These are phyloP conservation scores for Mucuna pruriens DNA, from an alignment of 306 rosid species.

Conservation along the genomic window DNA sequence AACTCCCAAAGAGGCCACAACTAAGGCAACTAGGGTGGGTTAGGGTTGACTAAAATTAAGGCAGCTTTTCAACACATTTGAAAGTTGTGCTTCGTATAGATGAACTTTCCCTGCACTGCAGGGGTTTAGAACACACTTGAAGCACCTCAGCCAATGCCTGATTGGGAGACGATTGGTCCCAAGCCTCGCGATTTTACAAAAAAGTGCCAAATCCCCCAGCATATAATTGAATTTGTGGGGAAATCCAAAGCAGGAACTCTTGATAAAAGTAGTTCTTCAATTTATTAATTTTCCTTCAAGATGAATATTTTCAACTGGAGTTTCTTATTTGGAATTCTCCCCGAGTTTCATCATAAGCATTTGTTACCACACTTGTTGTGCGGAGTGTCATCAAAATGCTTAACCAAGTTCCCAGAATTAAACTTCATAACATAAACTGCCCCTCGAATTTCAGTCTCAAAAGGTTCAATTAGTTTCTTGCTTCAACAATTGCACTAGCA, in stretches of 20 bases:
- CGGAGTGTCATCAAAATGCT: conserved; percentile 21
- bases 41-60: too few species aligned
- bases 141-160: background rate
- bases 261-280: conserved; percentile 31
- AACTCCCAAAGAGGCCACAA: too few species aligned
- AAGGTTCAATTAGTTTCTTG: conserved; percentile 26
- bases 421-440: background rate
- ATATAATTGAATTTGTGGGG: conserved; percentile 6
- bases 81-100: too few species aligned
- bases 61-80: too few species aligned
- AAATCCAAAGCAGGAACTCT: conserved; percentile 4
- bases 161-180: background rate
- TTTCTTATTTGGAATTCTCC: conserved; percentile 1
- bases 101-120: conserved; percentile 5
- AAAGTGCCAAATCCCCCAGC: background rate
- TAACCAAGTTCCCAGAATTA: conserved; percentile 16
- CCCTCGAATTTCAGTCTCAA: background rate
- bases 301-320: background rate
- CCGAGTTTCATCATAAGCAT: background rate
- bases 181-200: background rate
- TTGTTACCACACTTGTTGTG: conserved; percentile 15
- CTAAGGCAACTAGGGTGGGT: too few species aligned
- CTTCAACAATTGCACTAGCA: conserved; percentile 13
- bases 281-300: conserved; percentile 16
- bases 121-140: conserved; percentile 30